Base-by-base conservation (phyloP, 257 asterid genomes). In the Solanum verrucosum region DNA sequence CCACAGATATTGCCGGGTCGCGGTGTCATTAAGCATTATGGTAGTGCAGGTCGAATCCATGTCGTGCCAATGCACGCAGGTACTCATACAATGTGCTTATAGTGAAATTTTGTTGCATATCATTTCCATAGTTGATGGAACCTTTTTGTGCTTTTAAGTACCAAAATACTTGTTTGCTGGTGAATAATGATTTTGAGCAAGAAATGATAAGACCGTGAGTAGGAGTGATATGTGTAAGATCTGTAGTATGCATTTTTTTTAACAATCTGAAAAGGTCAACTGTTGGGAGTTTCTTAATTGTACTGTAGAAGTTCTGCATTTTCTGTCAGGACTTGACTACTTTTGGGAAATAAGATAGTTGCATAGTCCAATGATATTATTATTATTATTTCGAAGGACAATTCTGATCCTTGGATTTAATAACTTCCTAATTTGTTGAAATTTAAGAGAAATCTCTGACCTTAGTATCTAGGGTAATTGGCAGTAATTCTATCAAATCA, bases 41-140 rank as follows among this genome's bases (percentile, higher is more conserved):
- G 99, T 42, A 94, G 93, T 89, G 97, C 98, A 31, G 95, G 91
- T 44, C 95, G 98, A 83, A 91, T 94, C 40, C 99, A 93, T 91
- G 94, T 94, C 74, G 91, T 97, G 84, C 99, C 99, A 59, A 93
- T 92, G 81, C 99, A 97, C 89, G 94, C 99, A 94, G 99, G 99
- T 97, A 71, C 73, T 85, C 82, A 82, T 81, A 60, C 14, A 49
- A n/a, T 87, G 90, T 35, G 67, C 40, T 63, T 87, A 20, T 46
- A 23, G 49, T 14, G 77, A 42, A 3, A 25, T 21, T 20, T 20
- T 52, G 52, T 73, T 84, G 25, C 65, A 9, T 86, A 20, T 75
- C 37, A 25, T 29, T 18, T 27, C 11, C 63, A 67, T 82, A 29
- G 16, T 46, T 15, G 85, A 29, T 29, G 68, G 38, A 74, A 21